phyloP scores from a whole-genome alignment of 352 stramenopile genomes.

The Elongisporangium undulatum region DNA sequence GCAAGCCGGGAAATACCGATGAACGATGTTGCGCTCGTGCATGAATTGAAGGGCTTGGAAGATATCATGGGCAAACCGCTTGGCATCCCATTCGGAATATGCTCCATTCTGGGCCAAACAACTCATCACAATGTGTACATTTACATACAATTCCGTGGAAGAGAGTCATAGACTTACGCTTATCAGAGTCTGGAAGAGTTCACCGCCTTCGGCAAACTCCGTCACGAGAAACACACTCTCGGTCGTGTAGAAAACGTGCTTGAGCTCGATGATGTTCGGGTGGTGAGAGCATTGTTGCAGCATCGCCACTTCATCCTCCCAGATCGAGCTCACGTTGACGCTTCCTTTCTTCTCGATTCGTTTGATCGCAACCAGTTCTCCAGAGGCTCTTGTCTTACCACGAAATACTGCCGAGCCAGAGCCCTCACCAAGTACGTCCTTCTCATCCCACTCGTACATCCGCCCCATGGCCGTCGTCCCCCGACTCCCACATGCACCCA shows the following conservation, averaged over 20 bases:
- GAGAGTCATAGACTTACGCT: constrained; percentile 10
- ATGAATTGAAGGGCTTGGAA: constrained; percentile 57
- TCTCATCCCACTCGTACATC: constrained; percentile 42
- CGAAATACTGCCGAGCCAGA: constrained; percentile 47
- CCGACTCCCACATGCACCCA: neutral
- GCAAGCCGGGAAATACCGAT: constrained; percentile 29
- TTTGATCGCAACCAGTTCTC: constrained; percentile 49
- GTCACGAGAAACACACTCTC: constrained; percentile 52
- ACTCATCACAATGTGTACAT: neutral
- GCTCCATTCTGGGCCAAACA: constrained; percentile 37
- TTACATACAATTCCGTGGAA: neutral
- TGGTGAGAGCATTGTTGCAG: constrained; percentile 44
- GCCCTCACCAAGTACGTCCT: constrained; percentile 36
- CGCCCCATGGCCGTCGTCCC: neutral
- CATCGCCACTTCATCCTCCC: constrained; percentile 47
- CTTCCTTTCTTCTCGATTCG: constrained; percentile 40
- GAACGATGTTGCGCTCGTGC: constrained; percentile 64
- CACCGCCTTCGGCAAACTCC: constrained; percentile 49
- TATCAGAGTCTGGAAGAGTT: constrained; percentile 72
- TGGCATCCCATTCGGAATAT: constrained; percentile 73
- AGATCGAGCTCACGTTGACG: constrained; percentile 10
- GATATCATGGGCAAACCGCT: constrained; percentile 40
- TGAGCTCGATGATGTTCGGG: constrained; percentile 50
- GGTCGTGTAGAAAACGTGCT: constrained; percentile 45
- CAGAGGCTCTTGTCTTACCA: constrained; percentile 24